Conservation (phyloP, 495 filamentous ascomycete genomes). For the Tuber umbilicatum region DNA sequence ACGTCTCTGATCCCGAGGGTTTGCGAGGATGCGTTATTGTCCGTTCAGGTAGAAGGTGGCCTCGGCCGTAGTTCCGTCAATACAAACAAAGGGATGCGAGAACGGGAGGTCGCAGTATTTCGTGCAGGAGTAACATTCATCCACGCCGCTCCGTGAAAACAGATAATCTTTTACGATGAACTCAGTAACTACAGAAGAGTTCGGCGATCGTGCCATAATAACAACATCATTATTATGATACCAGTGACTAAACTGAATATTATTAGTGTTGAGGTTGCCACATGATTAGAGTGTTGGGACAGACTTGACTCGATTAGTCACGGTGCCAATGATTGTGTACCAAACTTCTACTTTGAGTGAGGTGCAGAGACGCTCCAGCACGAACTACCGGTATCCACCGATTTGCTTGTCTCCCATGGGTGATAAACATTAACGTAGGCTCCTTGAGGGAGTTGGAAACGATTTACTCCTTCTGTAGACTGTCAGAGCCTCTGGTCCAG, state of each 20-base stretch:
- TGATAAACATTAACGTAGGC: neutral
- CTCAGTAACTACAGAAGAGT: neutral
- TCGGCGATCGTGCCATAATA: neutral
- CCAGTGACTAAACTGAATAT: neutral
- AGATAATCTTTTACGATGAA: neutral
- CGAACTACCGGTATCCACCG: neutral
- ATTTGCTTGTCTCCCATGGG: neutral
- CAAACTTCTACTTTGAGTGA: neutral
- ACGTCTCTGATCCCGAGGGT: no score
- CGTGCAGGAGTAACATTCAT: neutral
- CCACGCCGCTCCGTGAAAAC: neutral
- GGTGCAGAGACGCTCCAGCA: neutral
- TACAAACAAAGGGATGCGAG: no score
- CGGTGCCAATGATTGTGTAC: neutral
- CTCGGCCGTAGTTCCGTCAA: no score
- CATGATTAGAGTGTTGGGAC: neutral
- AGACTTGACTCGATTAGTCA: neutral
- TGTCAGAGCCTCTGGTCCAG: no score
- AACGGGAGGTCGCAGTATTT: neutral
- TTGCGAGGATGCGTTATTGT: no score
- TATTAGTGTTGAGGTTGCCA: neutral
- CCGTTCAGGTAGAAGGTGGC: no score
- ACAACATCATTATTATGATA: no score
- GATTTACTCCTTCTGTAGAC: no score
- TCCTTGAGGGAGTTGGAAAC: no score